Conservation (phyloP, 768 basidiomycete genomes). For the Psilocybe azurescens region DNA sequence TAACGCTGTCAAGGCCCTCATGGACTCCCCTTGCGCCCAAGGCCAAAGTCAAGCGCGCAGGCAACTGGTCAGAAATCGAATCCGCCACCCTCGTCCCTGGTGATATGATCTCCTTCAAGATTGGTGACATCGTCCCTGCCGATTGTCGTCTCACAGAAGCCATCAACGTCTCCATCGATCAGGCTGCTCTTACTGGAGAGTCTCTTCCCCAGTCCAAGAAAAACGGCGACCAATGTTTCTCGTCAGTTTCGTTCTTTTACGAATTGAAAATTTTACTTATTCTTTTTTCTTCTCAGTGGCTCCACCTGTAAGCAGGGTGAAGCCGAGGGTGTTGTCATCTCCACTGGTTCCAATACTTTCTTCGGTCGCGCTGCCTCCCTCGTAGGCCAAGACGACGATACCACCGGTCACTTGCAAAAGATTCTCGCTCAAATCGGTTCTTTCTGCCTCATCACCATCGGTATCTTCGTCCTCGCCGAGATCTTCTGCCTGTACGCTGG, state of each 20-base stretch:
- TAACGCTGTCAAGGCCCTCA: slow-evolving; percentile 98
- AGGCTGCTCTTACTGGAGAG: slow-evolving; percentile 98
- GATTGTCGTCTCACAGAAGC: slow-evolving; percentile 97
- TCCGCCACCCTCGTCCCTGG: slow-evolving; percentile 90
- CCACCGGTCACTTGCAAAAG: slow-evolving; percentile 97
- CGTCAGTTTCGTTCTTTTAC: slow-evolving; percentile 57
- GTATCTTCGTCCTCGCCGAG: slow-evolving; percentile 93
- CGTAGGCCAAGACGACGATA: slow-evolving; percentile 97
- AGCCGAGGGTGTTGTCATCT: slow-evolving; percentile 98
- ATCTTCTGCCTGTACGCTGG: slow-evolving; percentile 93
- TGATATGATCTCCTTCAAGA: slow-evolving; percentile 98
- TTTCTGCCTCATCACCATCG: slow-evolving; percentile 96
- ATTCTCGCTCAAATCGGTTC: slow-evolving; percentile 98
- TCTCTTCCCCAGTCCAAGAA: slow-evolving; percentile 94
- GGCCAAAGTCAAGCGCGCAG: slow-evolving; percentile 90
- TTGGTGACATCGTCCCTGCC: slow-evolving; percentile 97
- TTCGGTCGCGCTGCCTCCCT: slow-evolving; percentile 98
- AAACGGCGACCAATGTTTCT: slow-evolving; percentile 95
- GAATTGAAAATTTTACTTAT: slow-evolving; percentile 1
- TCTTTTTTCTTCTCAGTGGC: slow-evolving; percentile 54
- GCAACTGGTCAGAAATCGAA: slow-evolving; percentile 89
- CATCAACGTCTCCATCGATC: slow-evolving; percentile 97
- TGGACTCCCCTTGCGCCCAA: slow-evolving; percentile 99
- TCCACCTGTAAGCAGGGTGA: slow-evolving; percentile 99
- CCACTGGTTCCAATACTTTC: slow-evolving; percentile 97